These are phyloP conservation scores for Ceratobasidium sp. DNA, from an alignment of 1,284 basidiomycete genomes.

Conservation along the genomic window DNA sequence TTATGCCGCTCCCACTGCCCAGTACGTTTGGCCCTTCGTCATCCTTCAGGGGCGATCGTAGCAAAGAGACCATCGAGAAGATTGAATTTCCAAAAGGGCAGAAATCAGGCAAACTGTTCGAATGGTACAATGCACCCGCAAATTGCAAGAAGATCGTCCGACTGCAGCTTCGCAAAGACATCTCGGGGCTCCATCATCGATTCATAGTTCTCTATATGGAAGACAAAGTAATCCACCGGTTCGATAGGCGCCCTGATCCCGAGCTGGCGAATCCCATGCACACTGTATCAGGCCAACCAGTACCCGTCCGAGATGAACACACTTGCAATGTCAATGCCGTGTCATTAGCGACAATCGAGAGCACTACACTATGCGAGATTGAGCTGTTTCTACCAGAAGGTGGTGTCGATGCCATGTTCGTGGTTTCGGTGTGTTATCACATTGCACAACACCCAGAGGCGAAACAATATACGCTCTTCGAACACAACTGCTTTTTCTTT, in stretches of 20 bases:
- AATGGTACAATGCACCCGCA: no score
- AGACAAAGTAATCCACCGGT: not conserved
- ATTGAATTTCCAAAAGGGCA: no score
- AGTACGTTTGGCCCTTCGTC: no score
- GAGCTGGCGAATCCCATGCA: no score
- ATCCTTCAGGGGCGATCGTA: no score
- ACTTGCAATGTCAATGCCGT: not conserved
- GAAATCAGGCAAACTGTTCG: no score
- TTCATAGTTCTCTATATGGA: not conserved
- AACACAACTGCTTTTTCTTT: conserved; percentile 35
- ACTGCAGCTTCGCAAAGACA: no score
- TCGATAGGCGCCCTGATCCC: conserved; percentile 15
- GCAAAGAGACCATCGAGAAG: no score
- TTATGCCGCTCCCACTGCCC: no score
- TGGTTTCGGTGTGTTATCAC: not conserved
- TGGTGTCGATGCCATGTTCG: not conserved
- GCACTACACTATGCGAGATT: not conserved
- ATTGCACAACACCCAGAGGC: not conserved
- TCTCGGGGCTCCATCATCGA: not conserved
- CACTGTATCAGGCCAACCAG: not conserved
- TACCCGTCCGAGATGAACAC: not conserved
- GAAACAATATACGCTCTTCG: not conserved
- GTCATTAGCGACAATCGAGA: no score
- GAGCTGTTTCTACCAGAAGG: not conserved
- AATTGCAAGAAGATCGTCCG: no score